These are phyloP conservation scores for Gryganskiella cystojenkinii DNA, from an alignment of 192 early-diverging fungal genomes.

Conservation along the genomic window DNA sequence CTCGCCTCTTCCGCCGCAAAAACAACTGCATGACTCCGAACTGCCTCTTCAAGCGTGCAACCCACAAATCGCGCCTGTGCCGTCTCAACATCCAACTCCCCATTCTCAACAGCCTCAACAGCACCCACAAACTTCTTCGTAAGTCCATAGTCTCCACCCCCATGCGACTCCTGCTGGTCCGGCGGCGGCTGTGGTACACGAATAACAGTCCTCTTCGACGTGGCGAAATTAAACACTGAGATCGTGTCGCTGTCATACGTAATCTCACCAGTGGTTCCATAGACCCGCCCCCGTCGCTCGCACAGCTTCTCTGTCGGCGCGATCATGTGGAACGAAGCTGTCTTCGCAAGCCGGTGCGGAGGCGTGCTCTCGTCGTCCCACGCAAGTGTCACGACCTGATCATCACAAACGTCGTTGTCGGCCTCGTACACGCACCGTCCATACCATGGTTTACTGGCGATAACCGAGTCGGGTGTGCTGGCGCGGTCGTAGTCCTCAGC, in stretches of 20 bases:
- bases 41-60: constrained; percentile 3
- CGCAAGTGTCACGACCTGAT: constrained; percentile 68
- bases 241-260: constrained; percentile 62
- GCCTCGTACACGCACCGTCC: constrained; percentile 76
- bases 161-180: constrained; percentile 6
- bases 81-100: constrained; percentile 13
- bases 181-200: neutral
- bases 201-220: constrained; percentile 36
- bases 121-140: constrained; percentile 12
- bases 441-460: constrained; percentile 68
- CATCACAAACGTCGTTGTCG: constrained; percentile 76
- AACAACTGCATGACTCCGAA: constrained; percentile 21
- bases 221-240: constrained; percentile 57
- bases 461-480: neutral
- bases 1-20: constrained; percentile 36
- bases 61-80: constrained; percentile 5
- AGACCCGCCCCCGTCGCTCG: constrained; percentile 63
- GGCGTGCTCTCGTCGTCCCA: constrained; percentile 63
- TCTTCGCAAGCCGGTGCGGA: constrained; percentile 2
- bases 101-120: constrained; percentile 14
- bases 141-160: constrained; percentile 17
- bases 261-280: constrained; percentile 65
- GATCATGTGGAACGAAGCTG: constrained; percentile 66
- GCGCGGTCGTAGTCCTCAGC: constrained; percentile 4
- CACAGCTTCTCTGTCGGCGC: constrained; percentile 66